Conservation (phyloP, 441 rosid genomes). For the Adansonia rubrostipa region DNA sequence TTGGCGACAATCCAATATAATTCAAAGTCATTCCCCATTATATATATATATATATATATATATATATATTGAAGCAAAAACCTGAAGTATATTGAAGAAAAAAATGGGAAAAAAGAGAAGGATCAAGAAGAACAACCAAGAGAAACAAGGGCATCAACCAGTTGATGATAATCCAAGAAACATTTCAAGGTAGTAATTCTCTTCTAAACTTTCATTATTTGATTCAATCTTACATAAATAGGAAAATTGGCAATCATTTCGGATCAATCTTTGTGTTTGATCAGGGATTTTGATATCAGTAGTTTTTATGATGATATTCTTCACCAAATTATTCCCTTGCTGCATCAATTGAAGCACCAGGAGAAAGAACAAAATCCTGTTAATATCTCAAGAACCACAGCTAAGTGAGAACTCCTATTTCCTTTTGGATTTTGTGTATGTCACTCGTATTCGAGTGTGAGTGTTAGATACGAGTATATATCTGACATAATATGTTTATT, state of each 20-base stretch:
- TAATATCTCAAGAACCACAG: background rate
- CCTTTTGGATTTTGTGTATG: too few species aligned
- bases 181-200: background rate
- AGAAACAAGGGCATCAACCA: background rate
- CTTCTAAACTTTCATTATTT: background rate
- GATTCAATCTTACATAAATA: background rate
- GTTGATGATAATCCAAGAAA: background rate
- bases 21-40: too few species aligned
- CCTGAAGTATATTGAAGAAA: background rate
- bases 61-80: too few species aligned
- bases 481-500: background rate
- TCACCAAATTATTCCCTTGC: background rate
- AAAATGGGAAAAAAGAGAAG: slow-evolving; percentile 1
- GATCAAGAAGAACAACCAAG: background rate
- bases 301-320: background rate
- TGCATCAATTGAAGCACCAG: background rate
- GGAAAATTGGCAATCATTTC: background rate
- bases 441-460: too few species aligned
- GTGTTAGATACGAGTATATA: too few species aligned
- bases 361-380: too few species aligned
- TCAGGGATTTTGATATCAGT: background rate
- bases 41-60: too few species aligned
- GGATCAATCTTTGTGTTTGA: background rate
- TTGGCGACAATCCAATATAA: too few species aligned
- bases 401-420: background rate